These are phyloP conservation scores for Wakefieldia striispora DNA, from an alignment of 768 basidiomycete genomes.

Conservation along the genomic window DNA sequence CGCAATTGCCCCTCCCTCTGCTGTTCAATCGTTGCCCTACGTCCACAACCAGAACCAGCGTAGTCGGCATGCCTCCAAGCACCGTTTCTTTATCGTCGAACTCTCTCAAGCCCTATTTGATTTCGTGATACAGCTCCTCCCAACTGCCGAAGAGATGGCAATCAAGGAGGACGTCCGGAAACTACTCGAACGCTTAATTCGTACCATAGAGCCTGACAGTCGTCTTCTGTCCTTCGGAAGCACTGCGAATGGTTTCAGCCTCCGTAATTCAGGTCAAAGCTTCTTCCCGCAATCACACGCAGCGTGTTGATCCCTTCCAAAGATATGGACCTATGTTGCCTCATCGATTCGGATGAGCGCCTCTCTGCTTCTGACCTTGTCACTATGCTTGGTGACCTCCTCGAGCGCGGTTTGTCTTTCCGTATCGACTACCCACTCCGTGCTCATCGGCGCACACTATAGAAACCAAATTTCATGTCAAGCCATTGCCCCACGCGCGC, in stretches of 20 bases:
- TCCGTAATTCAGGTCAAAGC: slow-evolving; percentile 84
- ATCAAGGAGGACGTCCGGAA: slow-evolving; percentile 97
- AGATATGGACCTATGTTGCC: slow-evolving; percentile 99
- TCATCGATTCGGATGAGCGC: slow-evolving; percentile 84
- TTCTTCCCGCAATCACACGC: slow-evolving; percentile 2
- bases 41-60: slow-evolving; percentile 36
- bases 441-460: slow-evolving; percentile 14
- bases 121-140: slow-evolving; percentile 90
- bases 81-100: slow-evolving; percentile 67
- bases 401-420: slow-evolving; percentile 77
- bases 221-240: slow-evolving; percentile 92
- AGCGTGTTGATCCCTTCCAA: slow-evolving; percentile 10
- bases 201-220: slow-evolving; percentile 90
- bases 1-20: slow-evolving; percentile 19
- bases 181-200: slow-evolving; percentile 91
- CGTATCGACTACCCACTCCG: slow-evolving; percentile 1
- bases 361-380: slow-evolving; percentile 87
- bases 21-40: slow-evolving; percentile 26
- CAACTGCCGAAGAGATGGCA: slow-evolving; percentile 84
- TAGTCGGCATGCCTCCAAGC: slow-evolving; percentile 40
- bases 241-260: slow-evolving; percentile 95
- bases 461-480: slow-evolving; percentile 97
- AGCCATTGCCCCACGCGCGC: slow-evolving; percentile 92
- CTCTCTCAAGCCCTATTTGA: slow-evolving; percentile 90
- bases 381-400: slow-evolving; percentile 87